Base-by-base conservation (phyloP, 306 rosid species). In the Dryas octopetala region DNA sequence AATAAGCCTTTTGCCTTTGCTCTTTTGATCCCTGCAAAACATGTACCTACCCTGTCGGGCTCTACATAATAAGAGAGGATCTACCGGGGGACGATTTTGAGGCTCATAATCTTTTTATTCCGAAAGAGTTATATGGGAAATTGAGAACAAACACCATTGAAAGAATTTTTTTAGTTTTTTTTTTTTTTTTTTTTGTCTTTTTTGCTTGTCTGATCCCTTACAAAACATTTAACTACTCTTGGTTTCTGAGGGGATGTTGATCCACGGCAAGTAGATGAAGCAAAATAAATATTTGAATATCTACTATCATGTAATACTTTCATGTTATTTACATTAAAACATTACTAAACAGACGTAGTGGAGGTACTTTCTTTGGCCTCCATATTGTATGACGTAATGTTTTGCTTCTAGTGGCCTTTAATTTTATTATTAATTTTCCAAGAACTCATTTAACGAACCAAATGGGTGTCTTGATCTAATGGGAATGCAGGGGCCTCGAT, bases 401-500 rank as follows among this genome's bases (percentile, higher is more conserved):
- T 32, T 32, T 32, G 38, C 38, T 32, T 32, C 38, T 32, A 32
- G 38, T 32, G 38, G 45, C 6, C 4, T 13, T 51, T 32, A 51
- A 50, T 51, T 8, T 50, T 54, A 70, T 14, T 71, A 7, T 19
- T 26, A n/a, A 19, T 28, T 9, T 5, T 40, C 40, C 13, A 1
- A 4, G 62, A 38, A 17, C 11, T 62, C 7, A 0, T 49, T 63
- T n/a, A 23, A 16, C 12, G 43, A 3, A 65, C 32, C 43, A 44
- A 13, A 40, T 55, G 43, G 47, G 4, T 54, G 40, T 75, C 15
- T 67, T 54, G 47, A 75, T 75, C n/a, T 75, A 14, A 75, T 65
- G 73, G 65, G 3, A 76, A 46, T 67, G 65, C 67, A 76, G 80
- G 67, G 17, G 23, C 10, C 45, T 47, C 64, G 65, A 82, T 14